Conservation (phyloP, 331 rosid species). For the Telfairia occidentalis region DNA sequence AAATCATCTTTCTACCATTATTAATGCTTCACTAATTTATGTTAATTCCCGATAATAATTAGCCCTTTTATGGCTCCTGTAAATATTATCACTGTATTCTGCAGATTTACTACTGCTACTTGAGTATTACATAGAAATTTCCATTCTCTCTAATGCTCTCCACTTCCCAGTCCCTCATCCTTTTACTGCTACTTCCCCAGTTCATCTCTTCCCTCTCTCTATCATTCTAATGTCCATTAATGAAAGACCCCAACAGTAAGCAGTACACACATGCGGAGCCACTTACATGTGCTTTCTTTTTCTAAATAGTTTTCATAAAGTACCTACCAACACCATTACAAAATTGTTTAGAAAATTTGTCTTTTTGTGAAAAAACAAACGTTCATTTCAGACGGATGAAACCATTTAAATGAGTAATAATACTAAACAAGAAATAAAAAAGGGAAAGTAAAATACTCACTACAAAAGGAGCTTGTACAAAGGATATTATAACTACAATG, state of each 20-base stretch:
- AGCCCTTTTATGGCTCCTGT: not conserved
- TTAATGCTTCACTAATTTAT: not conserved
- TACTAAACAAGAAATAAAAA: too few relatives aligned
- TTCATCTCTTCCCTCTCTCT: not conserved
- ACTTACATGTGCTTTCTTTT: too few relatives aligned
- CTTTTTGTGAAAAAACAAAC: not conserved
- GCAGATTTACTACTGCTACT: not conserved
- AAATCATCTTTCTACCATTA: not conserved
- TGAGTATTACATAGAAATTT: not conserved
- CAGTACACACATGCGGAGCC: too few relatives aligned
- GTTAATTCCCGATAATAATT: not conserved
- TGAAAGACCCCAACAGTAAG: too few relatives aligned
- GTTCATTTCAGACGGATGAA: too few relatives aligned
- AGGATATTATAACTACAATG: not conserved
- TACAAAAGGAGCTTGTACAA: too few relatives aligned
- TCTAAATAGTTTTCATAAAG: too few relatives aligned
- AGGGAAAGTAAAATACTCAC: too few relatives aligned
- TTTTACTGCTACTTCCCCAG: not conserved
- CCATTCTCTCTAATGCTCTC: not conserved
- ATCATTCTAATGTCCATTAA: too few relatives aligned
- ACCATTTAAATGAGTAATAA: too few relatives aligned
- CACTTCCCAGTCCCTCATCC: not conserved
- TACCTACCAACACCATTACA: not conserved
- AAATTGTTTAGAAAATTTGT: not conserved
- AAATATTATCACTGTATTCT: not conserved